A percentile compares a stretch with the other conserved stretches of the same genome.
phyloP scores from a whole-genome alignment of 345 rosid species.

The Triadica sebifera region DNA sequence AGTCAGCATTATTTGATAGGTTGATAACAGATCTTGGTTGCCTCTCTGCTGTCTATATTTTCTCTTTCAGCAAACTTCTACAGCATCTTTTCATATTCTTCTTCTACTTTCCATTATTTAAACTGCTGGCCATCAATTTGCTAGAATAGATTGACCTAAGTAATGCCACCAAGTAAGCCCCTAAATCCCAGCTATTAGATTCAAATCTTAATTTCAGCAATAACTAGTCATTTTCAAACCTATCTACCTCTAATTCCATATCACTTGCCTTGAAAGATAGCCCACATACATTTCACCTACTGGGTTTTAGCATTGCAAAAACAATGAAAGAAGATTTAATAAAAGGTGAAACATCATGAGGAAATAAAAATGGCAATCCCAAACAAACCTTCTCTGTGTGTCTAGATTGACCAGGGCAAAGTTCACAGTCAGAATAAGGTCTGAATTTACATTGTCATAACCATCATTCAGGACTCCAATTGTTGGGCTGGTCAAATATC shows the following conservation, averaged over 20 bases:
- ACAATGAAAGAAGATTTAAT: slow-evolving; percentile 7
- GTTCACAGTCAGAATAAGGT: slow-evolving; percentile 88
- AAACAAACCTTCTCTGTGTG: slow-evolving; percentile 74
- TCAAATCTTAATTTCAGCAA: neutral
- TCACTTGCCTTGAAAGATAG: neutral
- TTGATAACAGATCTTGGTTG: neutral
- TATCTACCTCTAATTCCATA: neutral
- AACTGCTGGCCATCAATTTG: neutral
- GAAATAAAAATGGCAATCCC: slow-evolving; percentile 10
- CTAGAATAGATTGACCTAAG: neutral
- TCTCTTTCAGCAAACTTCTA: neutral
- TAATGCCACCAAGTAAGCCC: neutral
- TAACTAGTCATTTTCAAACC: neutral
- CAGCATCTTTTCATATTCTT: neutral
- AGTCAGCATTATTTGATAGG: neutral
- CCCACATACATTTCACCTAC: neutral
- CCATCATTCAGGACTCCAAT: slow-evolving; percentile 92
- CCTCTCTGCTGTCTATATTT: neutral
- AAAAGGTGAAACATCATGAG: slow-evolving; percentile 7
- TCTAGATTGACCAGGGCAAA: slow-evolving; percentile 64
- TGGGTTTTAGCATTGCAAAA: neutral
- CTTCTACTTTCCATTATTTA: neutral
- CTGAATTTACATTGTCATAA: slow-evolving; percentile 88
- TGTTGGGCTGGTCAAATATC: slow-evolving; percentile 93
- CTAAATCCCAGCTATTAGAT: neutral